These are phyloP conservation scores for Jacaranda mimosifolia DNA, from an alignment of 257 asterid species.

Conservation along the genomic window DNA sequence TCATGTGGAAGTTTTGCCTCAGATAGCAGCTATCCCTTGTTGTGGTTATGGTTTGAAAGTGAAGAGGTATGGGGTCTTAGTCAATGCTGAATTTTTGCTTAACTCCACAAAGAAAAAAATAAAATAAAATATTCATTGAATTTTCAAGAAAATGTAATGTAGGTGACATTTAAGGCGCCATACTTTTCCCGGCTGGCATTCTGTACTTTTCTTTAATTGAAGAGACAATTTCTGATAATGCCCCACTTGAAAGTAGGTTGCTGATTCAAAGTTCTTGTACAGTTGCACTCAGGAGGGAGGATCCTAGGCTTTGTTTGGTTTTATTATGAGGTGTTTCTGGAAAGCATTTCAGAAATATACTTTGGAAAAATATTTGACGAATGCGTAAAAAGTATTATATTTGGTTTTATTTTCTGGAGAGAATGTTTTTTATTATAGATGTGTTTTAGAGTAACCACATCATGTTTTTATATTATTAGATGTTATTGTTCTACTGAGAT, in stretches of 20 bases:
- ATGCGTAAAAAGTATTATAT: too few species aligned
- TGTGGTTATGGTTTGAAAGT: not conserved
- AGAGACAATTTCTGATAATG: not conserved
- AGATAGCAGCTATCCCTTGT: too few species aligned
- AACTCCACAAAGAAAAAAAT: not conserved
- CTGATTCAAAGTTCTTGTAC: not conserved
- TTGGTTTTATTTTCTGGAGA: too few species aligned
- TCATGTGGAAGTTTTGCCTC: too few species aligned
- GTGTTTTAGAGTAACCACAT: too few species aligned
- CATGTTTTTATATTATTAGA: too few species aligned
- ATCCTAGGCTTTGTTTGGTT: too few species aligned
- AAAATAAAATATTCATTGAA: not conserved
- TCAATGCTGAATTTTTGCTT: not conserved
- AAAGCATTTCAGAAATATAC: too few species aligned
- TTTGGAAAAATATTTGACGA: too few species aligned
- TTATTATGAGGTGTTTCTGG: too few species aligned
- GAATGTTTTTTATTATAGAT: too few species aligned
- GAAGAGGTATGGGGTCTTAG: not conserved
- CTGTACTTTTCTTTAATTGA: not conserved
- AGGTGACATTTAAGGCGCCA: constrained; percentile 17
- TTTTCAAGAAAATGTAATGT: not conserved
- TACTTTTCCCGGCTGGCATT: constrained; percentile 24
- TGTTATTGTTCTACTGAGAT: too few species aligned
- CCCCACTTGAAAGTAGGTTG: not conserved
- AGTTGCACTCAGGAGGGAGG: not conserved